Evolutionary conservation across 345 rosid species (phyloP).

Genomic region (Chamaenerion angustifolium): DNA sequence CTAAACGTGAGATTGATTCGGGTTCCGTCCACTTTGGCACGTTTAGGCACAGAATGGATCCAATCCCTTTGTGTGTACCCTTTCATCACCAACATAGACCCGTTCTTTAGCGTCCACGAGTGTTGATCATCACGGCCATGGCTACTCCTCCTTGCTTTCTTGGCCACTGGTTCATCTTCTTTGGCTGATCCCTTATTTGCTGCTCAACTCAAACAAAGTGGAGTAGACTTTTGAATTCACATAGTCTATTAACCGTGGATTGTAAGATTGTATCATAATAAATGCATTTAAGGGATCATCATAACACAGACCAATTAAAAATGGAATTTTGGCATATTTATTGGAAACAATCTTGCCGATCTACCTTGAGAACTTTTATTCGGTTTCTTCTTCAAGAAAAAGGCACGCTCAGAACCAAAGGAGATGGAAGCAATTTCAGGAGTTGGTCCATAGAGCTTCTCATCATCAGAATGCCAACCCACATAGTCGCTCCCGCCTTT

Average conservation of each 20-base stretch:
- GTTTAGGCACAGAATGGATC: conserved; percentile 86
- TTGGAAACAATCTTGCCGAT: too few relatives aligned
- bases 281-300: too few relatives aligned
- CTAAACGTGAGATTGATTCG: conserved; percentile 85
- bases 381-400: conserved; percentile 57
- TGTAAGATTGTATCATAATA: too few relatives aligned
- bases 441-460: conserved; percentile 78
- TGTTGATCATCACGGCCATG: conserved; percentile 24
- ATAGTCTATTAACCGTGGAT: too few relatives aligned
- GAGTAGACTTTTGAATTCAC: too few relatives aligned
- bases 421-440: conserved; percentile 82
- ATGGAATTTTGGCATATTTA: neutral
- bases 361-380: conserved; percentile 39
- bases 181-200: conserved; percentile 8
- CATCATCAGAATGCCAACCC: conserved; percentile 93
- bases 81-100: conserved; percentile 76
- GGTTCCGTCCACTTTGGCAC: conserved; percentile 48
- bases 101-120: conserved; percentile 58
- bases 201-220: neutral
- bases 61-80: conserved; percentile 86
- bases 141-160: conserved; percentile 36
- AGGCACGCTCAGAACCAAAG: conserved; percentile 82
- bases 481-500: conserved; percentile 71
- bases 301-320: too few relatives aligned
- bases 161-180: conserved; percentile 36